Evolutionary conservation across 306 rosid genomes (phyloP).

Genomic region (Dicorynia guianensis): DNA sequence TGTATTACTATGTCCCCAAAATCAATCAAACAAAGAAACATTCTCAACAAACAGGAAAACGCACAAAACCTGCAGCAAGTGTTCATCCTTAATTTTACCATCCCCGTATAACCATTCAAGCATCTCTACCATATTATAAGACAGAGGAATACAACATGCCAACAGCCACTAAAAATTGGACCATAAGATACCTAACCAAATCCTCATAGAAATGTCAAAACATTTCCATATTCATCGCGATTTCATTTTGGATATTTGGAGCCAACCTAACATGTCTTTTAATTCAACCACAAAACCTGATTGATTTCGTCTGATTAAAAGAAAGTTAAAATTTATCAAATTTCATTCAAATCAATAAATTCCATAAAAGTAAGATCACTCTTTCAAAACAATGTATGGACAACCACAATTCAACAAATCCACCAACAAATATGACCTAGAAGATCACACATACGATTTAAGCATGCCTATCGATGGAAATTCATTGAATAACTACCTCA

Average conservation of each 20-base stretch:
- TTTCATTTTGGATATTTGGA: background rate
- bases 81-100: background rate
- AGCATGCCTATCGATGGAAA: background rate
- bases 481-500: background rate
- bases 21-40: constrained; percentile 7
- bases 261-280: background rate
- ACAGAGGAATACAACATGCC: too few relatives aligned
- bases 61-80: background rate
- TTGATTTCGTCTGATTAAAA: background rate
- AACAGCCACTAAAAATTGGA: background rate
- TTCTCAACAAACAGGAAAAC: background rate
- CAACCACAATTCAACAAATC: background rate
- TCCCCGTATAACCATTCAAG: background rate
- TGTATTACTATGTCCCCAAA: background rate
- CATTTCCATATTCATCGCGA: background rate
- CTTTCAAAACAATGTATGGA: background rate
- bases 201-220: background rate
- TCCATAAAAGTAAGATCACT: background rate
- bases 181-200: background rate
- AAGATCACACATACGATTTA: background rate
- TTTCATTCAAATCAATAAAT: background rate
- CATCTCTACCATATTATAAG: background rate
- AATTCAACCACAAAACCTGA: background rate
- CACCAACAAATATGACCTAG: background rate
- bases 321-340: background rate